These are phyloP conservation scores for Cicer arietinum DNA, from an alignment of 306 rosid genomes.

Conservation along the genomic window DNA sequence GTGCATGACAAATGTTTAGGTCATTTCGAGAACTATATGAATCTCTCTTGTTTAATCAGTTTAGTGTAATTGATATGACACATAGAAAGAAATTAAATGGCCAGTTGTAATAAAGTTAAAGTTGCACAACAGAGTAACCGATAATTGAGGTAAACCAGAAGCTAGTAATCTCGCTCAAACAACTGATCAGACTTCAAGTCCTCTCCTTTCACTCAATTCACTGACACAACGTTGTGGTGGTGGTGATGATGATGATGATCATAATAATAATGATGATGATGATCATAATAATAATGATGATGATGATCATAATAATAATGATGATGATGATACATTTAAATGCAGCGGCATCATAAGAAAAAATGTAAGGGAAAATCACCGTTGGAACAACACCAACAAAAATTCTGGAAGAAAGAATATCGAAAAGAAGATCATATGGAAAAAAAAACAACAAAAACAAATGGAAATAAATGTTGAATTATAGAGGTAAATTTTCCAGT, in stretches of 20 bases:
- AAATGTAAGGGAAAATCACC: not conserved
- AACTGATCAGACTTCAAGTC: slow-evolving; percentile 18
- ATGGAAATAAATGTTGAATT: not conserved
- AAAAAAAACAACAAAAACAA: not conserved
- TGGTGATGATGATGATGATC: slow-evolving; percentile 8
- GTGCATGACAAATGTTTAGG: slow-evolving; percentile 17
- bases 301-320: slow-evolving; percentile 1
- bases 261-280: not conserved
- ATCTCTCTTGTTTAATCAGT: slow-evolving; percentile 6
- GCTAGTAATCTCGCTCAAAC: not conserved
- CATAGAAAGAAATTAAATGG: slow-evolving; percentile 23
- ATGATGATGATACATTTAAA: not conserved
- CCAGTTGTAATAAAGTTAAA: slow-evolving; percentile 14
- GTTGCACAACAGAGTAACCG: slow-evolving; percentile 32
- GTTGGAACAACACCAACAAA: not conserved
- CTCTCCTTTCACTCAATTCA: slow-evolving; percentile 8
- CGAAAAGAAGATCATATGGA: not conserved
- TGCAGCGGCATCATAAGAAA: not conserved
- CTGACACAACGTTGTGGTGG: not conserved
- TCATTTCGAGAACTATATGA: slow-evolving; percentile 1
- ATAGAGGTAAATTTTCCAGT: not conserved
- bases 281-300: not conserved
- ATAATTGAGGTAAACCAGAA: slow-evolving; percentile 3
- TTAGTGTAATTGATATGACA: slow-evolving; percentile 1
- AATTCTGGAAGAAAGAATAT: not conserved